Conservation (phyloP, 768 basidiomycete species). For the Termitomyces sp. region DNA sequence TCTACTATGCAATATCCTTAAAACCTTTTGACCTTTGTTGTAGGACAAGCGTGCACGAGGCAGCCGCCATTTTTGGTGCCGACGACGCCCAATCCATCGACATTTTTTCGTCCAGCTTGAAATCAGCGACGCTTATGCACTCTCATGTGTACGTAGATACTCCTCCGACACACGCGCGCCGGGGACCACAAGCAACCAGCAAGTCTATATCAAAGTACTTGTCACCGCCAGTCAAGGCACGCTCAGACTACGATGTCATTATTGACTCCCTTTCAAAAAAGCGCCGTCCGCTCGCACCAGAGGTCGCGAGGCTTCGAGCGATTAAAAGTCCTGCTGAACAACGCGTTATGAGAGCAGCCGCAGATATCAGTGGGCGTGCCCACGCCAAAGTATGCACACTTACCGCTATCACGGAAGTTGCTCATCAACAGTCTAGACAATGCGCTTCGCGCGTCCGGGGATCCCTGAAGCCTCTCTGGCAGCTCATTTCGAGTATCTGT, state of each 20-base stretch:
- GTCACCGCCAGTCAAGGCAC: constrained; percentile 21
- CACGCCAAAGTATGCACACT: constrained; percentile 64
- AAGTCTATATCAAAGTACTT: constrained; percentile 56
- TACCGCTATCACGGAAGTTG: background rate
- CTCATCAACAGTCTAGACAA: constrained; percentile 47
- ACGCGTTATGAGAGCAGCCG: constrained; percentile 74
- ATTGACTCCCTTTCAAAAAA: constrained; percentile 47
- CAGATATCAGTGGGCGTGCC: constrained; percentile 80
- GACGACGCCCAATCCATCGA: constrained; percentile 64
- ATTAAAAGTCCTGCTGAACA: constrained; percentile 82
- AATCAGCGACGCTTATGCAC: constrained; percentile 41
- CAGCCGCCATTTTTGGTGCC: constrained; percentile 64
- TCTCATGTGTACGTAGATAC: constrained; percentile 50
- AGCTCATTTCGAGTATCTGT: constrained; percentile 89
- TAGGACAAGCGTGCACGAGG: constrained; percentile 64
- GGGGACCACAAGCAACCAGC: constrained; percentile 31
- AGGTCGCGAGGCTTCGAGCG: constrained; percentile 64
- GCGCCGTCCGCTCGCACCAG: constrained; percentile 50
- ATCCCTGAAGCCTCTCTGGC: constrained; percentile 35
- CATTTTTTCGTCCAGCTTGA: constrained; percentile 51
- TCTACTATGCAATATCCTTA: background rate
- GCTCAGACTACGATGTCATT: constrained; percentile 48
- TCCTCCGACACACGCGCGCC: constrained; percentile 27
- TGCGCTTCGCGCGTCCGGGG: constrained; percentile 60
- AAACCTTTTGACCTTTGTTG: background rate